Evolutionary conservation across 2,329 filamentous ascomycete species (phyloP).

Genomic region (Pyrenophora teres): DNA sequence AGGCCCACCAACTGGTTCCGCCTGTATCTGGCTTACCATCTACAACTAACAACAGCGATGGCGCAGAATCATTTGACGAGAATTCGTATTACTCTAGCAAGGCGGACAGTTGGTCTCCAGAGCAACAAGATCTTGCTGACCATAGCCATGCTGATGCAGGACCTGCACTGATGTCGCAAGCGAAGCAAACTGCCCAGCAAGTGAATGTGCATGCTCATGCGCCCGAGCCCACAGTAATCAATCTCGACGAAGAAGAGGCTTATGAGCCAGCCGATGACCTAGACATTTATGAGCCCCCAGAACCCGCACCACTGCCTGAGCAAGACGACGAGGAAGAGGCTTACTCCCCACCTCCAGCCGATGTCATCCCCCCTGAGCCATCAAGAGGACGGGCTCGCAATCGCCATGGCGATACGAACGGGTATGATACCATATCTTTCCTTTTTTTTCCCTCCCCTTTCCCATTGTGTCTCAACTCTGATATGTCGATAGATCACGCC

Average conservation of each 20-base stretch:
- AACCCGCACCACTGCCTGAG: constrained; percentile 32
- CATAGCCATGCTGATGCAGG: constrained; percentile 35
- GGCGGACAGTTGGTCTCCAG: constrained; percentile 74
- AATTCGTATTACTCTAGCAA: constrained; percentile 96
- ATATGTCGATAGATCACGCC: constrained; percentile 37
- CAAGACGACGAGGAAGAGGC: constrained; percentile 48
- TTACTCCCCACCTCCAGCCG: constrained; percentile 54
- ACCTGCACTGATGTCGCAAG: constrained; percentile 35
- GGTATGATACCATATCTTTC: constrained; percentile 34
- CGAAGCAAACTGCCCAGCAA: constrained; percentile 27
- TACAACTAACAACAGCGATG: constrained; percentile 64
- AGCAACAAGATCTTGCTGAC: constrained; percentile 45
- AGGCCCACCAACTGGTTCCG: constrained; percentile 75
- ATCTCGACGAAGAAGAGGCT: constrained; percentile 46
- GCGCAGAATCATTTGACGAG: constrained; percentile 85
- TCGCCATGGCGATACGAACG: constrained; percentile 32
- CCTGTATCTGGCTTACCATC: constrained; percentile 64
- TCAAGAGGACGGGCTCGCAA: constrained; percentile 33
- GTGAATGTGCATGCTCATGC: constrained; percentile 21
- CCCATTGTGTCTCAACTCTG: constrained; percentile 6
- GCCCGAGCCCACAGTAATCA: constrained; percentile 36
- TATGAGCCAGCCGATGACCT: constrained; percentile 49
- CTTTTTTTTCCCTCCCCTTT: constrained; percentile 23
- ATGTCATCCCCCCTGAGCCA: constrained; percentile 37
- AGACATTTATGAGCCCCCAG: constrained; percentile 44